Percentiles rank a stretch among this genome's conserved stretches.
These are phyloP conservation scores for Paramarasmius palmivorus DNA, from an alignment of 1,284 basidiomycete species.

Conservation along the genomic window DNA sequence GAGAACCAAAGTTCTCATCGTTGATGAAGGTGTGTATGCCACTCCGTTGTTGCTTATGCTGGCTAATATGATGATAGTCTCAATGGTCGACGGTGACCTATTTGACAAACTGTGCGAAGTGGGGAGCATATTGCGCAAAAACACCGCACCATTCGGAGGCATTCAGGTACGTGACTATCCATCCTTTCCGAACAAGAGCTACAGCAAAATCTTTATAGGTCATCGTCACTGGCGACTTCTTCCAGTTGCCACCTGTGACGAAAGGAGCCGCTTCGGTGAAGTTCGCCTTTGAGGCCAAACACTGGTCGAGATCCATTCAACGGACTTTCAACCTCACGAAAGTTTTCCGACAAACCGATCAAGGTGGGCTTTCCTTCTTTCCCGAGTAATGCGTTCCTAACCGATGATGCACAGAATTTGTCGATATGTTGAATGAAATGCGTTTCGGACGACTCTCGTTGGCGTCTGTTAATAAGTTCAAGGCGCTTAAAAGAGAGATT, in stretches of 20 bases:
- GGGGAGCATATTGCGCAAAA: conserved; percentile 65
- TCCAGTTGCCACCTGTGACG: conserved; percentile 91
- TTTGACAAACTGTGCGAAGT: conserved; percentile 84
- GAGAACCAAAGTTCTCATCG: conserved; percentile 80
- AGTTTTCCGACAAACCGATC: conserved; percentile 82
- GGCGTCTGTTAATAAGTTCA: conserved; percentile 57
- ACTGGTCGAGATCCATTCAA: conserved; percentile 80
- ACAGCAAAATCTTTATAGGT: conserved; percentile 42
- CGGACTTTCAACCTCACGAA: conserved; percentile 86
- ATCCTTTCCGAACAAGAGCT: not conserved
- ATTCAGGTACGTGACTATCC: conserved; percentile 67
- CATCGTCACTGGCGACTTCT: conserved; percentile 94
- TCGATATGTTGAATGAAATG: conserved; percentile 91
- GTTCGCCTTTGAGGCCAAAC: conserved; percentile 89
- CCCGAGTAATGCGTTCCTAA: not conserved
- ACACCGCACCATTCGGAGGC: conserved; percentile 82
- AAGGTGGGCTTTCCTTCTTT: conserved; percentile 39
- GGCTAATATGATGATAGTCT: conserved; percentile 56
- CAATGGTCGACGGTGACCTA: conserved; percentile 94
- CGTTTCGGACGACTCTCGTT: conserved; percentile 68
- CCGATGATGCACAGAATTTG: conserved; percentile 58
- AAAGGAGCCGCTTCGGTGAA: conserved; percentile 39
- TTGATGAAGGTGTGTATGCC: conserved; percentile 81
- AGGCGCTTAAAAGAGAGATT: conserved; percentile 58
- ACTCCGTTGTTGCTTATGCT: conserved; percentile 5